Conservation (phyloP, 148 eudicot genomes). For the Nyssa sinensis region DNA sequence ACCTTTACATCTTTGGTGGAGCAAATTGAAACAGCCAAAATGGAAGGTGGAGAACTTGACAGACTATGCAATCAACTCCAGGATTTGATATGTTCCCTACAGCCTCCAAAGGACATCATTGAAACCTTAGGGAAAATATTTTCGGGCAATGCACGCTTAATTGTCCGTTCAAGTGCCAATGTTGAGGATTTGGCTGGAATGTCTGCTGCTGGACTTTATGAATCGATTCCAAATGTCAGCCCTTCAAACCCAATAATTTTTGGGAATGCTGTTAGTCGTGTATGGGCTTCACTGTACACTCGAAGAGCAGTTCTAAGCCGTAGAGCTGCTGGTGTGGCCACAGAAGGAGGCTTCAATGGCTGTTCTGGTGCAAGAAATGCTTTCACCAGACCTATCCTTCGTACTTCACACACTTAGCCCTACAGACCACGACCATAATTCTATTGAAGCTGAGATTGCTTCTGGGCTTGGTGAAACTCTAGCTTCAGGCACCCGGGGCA, state of each 20-base stretch:
- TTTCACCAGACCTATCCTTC: slow-evolving; percentile 75
- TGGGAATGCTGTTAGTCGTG: slow-evolving; percentile 61
- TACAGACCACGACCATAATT: slow-evolving; percentile 51
- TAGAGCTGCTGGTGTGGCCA: slow-evolving; percentile 65
- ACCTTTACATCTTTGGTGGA: slow-evolving; percentile 47
- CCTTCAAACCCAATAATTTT: slow-evolving; percentile 66
- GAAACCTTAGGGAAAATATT: slow-evolving; percentile 48
- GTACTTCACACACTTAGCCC: slow-evolving; percentile 93
- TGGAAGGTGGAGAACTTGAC: slow-evolving; percentile 71
- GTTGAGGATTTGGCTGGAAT: slow-evolving; percentile 95
- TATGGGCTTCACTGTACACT: slow-evolving; percentile 96
- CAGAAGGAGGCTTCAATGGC: slow-evolving; percentile 82
- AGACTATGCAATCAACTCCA: slow-evolving; percentile 60
- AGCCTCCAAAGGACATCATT: slow-evolving; percentile 41
- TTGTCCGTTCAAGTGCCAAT: slow-evolving; percentile 95
- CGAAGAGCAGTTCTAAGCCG: slow-evolving; percentile 91
- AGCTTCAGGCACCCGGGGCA: slow-evolving; percentile 88
- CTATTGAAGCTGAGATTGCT: slow-evolving; percentile 84
- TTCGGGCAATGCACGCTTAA: slow-evolving; percentile 47
- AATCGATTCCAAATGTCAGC: slow-evolving; percentile 88
- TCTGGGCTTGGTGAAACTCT: slow-evolving; percentile 94
- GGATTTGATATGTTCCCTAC: slow-evolving; percentile 56
- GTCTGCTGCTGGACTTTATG: slow-evolving; percentile 98
- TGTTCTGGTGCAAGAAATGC: slow-evolving; percentile 84
- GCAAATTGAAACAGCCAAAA: slow-evolving; percentile 70